phyloP scores from a whole-genome alignment of 164 flowering plant genomes.

The Vitis labrusca region DNA sequence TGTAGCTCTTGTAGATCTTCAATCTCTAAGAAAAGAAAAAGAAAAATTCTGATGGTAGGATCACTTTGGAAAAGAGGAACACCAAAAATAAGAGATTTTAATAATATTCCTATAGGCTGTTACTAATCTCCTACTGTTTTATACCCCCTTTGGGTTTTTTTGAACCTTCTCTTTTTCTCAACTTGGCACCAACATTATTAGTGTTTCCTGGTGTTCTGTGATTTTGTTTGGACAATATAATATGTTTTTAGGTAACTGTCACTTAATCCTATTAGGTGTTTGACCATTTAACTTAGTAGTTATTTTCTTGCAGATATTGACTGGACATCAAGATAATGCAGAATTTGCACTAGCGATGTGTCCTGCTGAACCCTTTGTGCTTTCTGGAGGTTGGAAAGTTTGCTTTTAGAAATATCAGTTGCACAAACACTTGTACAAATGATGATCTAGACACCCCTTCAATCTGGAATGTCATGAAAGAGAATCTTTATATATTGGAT shows the following conservation, averaged over 20 bases:
- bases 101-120: no score
- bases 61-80: not conserved
- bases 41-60: no score
- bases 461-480: not conserved
- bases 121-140: no score
- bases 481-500: not conserved
- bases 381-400: slow-evolving; percentile 82
- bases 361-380: slow-evolving; percentile 86
- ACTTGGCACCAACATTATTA: no score
- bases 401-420: not conserved
- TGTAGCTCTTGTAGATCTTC: no score
- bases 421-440: not conserved
- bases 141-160: no score
- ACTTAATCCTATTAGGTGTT: not conserved
- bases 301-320: slow-evolving; percentile 64
- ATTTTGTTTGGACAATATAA: not conserved
- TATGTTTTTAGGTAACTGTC: not conserved
- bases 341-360: slow-evolving; percentile 99
- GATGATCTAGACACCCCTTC: not conserved
- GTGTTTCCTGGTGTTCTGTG: no score
- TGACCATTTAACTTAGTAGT: not conserved
- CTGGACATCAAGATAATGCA: slow-evolving; percentile 95
- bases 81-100: not conserved
- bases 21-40: no score
- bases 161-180: no score